These are phyloP conservation scores for Fraxinus dipetala DNA, from an alignment of 305 asterid genomes.

Conservation along the genomic window DNA sequence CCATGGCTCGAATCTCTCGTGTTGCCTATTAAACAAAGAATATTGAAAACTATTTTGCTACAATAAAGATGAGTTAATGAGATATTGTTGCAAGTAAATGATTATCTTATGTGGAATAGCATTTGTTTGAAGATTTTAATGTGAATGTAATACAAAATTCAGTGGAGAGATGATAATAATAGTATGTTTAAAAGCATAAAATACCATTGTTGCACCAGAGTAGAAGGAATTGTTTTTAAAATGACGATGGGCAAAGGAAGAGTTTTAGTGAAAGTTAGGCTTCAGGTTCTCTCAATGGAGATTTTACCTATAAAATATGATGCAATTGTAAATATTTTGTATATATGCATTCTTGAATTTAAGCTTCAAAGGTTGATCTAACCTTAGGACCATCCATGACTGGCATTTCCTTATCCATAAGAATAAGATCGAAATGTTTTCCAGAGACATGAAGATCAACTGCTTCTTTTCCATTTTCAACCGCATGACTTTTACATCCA, in stretches of 20 bases:
- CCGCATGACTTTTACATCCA: conserved; percentile 34
- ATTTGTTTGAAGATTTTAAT: not conserved
- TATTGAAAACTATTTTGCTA: not conserved
- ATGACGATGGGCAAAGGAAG: not conserved
- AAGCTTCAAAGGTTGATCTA: not conserved
- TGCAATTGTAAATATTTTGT: not conserved
- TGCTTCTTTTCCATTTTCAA: conserved; percentile 42
- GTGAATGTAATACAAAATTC: not conserved
- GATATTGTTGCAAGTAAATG: not conserved
- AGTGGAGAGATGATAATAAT: not conserved
- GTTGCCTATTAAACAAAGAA: conserved; percentile 36
- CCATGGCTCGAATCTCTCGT: conserved; percentile 41
- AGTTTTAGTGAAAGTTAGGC: not conserved
- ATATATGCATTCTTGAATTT: not conserved
- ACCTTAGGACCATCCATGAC: conserved; percentile 55
- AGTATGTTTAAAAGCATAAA: not conserved
- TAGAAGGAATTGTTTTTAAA: not conserved
- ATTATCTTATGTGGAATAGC: not conserved
- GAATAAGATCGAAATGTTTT: conserved; percentile 36
- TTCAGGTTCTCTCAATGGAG: not conserved
- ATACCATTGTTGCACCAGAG: not conserved
- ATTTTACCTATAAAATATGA: not conserved
- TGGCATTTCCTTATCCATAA: conserved; percentile 64
- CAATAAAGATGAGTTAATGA: not conserved
- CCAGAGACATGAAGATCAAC: conserved; percentile 40